Percentiles rank a stretch among this genome's conserved stretches.
Evolutionary conservation across 2,329 filamentous ascomycete genomes (phyloP).

Genomic region (Amesomyces nigricolor): DNA sequence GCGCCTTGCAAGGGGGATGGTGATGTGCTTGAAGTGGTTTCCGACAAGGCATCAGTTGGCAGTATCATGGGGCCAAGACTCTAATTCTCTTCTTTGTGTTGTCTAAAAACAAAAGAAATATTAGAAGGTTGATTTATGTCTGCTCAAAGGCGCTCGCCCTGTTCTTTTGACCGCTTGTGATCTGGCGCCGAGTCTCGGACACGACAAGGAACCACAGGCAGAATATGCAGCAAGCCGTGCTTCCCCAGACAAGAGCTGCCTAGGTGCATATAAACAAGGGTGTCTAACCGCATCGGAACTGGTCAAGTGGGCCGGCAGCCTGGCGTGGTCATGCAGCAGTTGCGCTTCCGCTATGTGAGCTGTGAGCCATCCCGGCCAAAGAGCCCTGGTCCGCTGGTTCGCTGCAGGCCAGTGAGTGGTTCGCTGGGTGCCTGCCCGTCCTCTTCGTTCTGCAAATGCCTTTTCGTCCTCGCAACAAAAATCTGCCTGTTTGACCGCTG

Average conservation of each 20-base stretch:
- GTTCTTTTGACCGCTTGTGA: too few species aligned
- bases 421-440: slow-evolving; percentile 14
- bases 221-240: slow-evolving; percentile 1
- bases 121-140: too few species aligned
- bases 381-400: too few species aligned
- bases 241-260: background rate
- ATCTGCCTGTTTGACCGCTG: background rate
- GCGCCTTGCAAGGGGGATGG: background rate
- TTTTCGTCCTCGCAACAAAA: slow-evolving; percentile 9
- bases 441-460: slow-evolving; percentile 4
- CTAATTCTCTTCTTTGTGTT: background rate
- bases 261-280: slow-evolving; percentile 5
- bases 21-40: too few species aligned
- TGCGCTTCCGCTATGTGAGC: slow-evolving; percentile 16
- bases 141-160: too few species aligned
- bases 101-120: background rate
- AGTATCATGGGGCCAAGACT: background rate
- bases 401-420: too few species aligned
- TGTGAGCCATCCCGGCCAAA: slow-evolving; percentile 4
- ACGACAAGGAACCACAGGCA: too few species aligned
- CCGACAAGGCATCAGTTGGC: background rate
- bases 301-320: slow-evolving; percentile 10
- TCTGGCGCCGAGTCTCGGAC: too few species aligned
- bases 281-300: slow-evolving; percentile 5
- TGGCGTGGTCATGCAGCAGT: slow-evolving; percentile 15